These are phyloP conservation scores for Sicyos baderoa DNA, from an alignment of 306 rosid species.

Conservation along the genomic window DNA sequence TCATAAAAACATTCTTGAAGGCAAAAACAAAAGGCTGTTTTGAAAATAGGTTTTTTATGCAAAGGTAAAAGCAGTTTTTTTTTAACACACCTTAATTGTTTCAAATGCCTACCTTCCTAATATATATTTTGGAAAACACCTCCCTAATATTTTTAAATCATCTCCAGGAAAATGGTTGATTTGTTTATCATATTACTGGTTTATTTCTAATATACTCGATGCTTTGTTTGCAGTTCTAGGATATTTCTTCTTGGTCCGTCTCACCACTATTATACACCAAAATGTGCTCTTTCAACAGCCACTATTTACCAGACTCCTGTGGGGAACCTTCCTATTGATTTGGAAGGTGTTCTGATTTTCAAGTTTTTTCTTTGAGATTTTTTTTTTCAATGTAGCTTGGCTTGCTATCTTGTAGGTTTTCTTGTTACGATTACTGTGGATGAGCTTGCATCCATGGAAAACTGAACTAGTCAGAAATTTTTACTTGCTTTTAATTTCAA, in stretches of 20 bases:
- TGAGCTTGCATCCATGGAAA: neutral
- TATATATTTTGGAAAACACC: no score
- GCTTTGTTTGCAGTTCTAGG: slow-evolving; percentile 48
- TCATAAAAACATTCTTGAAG: neutral
- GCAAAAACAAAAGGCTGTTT: neutral
- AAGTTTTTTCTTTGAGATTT: neutral
- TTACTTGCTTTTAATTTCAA: neutral
- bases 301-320: slow-evolving; percentile 90
- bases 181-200: neutral
- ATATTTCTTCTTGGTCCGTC: slow-evolving; percentile 98
- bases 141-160: no score
- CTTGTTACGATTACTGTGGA: neutral
- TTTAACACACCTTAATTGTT: neutral
- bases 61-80: neutral
- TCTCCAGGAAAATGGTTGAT: neutral
- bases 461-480: neutral
- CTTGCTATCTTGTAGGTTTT: neutral
- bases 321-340: slow-evolving; percentile 84
- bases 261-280: slow-evolving; percentile 80
- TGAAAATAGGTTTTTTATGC: neutral
- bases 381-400: neutral
- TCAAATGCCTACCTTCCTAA: neutral
- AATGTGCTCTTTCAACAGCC: slow-evolving; percentile 85
- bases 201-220: slow-evolving; percentile 20
- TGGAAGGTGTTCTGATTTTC: slow-evolving; percentile 59